These are phyloP conservation scores for Macrotyloma uniflorum DNA, from an alignment of 306 rosid species.

Conservation along the genomic window DNA sequence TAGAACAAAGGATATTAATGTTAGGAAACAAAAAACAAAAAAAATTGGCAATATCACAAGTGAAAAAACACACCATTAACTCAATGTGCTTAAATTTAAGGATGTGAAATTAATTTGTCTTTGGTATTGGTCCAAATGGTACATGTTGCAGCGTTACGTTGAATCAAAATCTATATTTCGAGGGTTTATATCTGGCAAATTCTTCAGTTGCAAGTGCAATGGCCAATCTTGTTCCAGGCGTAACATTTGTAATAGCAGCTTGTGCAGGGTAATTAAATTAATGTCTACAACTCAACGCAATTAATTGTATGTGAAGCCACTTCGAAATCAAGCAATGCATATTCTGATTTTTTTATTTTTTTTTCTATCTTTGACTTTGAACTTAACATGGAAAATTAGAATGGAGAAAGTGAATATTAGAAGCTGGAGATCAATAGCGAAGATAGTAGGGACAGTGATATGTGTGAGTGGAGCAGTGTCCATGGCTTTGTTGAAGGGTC, in stretches of 20 bases:
- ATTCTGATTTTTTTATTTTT: background rate
- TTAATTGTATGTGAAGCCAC: background rate
- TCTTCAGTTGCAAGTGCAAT: conserved; percentile 60
- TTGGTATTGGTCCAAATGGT: too few relatives aligned
- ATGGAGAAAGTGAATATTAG: conserved; percentile 47
- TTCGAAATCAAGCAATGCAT: background rate
- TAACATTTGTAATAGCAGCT: conserved; percentile 61
- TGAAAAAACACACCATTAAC: background rate
- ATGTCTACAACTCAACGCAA: background rate
- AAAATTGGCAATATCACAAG: too few relatives aligned
- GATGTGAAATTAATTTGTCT: background rate
- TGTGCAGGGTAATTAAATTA: conserved; percentile 43
- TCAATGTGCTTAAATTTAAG: background rate
- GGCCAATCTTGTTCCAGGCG: conserved; percentile 60
- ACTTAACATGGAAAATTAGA: conserved; percentile 21
- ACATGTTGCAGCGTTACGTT: conserved; percentile 40
- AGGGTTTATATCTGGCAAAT: conserved; percentile 56
- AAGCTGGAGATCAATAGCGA: conserved; percentile 57
- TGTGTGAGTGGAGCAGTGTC: conserved; percentile 60
- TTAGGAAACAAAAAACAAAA: too few relatives aligned
- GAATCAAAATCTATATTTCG: conserved; percentile 50
- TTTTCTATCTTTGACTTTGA: background rate
- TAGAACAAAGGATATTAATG: too few relatives aligned
- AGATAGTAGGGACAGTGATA: conserved; percentile 55
- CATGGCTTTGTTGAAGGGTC: conserved; percentile 62